Evolutionary conservation across 2,329 filamentous ascomycete species (phyloP).

Genomic region (Davidsoniella eucalypti): DNA sequence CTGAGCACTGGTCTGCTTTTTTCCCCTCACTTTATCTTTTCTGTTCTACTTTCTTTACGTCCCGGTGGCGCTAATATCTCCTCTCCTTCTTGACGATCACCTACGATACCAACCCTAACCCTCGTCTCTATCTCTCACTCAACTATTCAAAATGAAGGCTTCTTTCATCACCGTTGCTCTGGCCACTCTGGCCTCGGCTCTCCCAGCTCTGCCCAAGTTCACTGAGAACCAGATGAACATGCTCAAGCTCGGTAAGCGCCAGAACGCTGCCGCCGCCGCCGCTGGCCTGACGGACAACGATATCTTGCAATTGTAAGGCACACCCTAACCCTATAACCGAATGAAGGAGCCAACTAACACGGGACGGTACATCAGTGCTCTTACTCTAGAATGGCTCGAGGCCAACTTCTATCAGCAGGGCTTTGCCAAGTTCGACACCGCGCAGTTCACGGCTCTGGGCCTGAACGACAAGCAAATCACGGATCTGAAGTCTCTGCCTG

Average conservation of each 20-base stretch:
- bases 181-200: slow-evolving; percentile 28
- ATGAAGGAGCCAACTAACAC: background rate
- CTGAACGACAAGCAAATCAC: slow-evolving; percentile 18
- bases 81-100: background rate
- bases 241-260: slow-evolving; percentile 31
- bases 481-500: slow-evolving; percentile 44
- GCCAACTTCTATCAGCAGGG: slow-evolving; percentile 55
- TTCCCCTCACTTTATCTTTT: slow-evolving; percentile 13
- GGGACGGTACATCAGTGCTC: slow-evolving; percentile 33
- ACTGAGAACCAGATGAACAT: slow-evolving; percentile 29
- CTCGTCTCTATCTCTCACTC: background rate
- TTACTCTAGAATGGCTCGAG: slow-evolving; percentile 62
- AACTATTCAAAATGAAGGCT: slow-evolving; percentile 26
- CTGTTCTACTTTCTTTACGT: slow-evolving; percentile 20
- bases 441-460: slow-evolving; percentile 42
- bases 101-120: too few species aligned
- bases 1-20: slow-evolving; percentile 38
- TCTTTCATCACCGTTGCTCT: slow-evolving; percentile 26
- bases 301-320: slow-evolving; percentile 41
- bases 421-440: slow-evolving; percentile 47
- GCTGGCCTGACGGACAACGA: slow-evolving; percentile 35
- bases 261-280: slow-evolving; percentile 31
- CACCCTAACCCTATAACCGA: too few species aligned
- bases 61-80: slow-evolving; percentile 14
- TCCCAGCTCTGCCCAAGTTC: slow-evolving; percentile 29